Percentiles rank a stretch among this genome's conserved stretches.
Evolutionary conservation across 1,139 yeast genomes (phyloP).

Genomic region (Yueomyces sp.): DNA sequence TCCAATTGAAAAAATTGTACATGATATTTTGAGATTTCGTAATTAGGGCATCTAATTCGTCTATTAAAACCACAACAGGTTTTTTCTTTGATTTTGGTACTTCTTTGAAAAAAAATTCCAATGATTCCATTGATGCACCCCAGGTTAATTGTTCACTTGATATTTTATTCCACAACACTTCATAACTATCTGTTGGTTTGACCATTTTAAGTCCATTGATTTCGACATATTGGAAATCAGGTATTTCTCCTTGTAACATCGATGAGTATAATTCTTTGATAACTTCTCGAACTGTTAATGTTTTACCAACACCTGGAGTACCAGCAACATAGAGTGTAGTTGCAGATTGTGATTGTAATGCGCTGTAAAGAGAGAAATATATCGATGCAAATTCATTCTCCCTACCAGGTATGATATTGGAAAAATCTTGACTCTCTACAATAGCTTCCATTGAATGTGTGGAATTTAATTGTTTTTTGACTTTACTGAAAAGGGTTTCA

Average conservation of each 20-base stretch:
- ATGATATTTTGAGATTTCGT: conserved; percentile 76
- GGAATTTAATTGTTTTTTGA: conserved; percentile 22
- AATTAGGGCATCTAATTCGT: conserved; percentile 86
- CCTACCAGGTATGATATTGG: conserved; percentile 58
- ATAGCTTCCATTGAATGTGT: conserved; percentile 22
- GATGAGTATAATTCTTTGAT: conserved; percentile 48
- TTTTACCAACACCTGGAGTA: conserved; percentile 96
- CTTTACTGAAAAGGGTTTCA: conserved; percentile 24
- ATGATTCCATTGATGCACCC: conserved; percentile 44
- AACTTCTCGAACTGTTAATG: conserved; percentile 86
- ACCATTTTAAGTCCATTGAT: conserved; percentile 83
- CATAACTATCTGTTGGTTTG: conserved; percentile 80
- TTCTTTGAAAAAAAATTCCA: conserved; percentile 40
- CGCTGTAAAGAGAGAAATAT: conserved; percentile 59
- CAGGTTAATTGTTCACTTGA: conserved; percentile 52
- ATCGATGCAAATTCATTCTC: conserved; percentile 75
- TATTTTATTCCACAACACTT: conserved; percentile 64
- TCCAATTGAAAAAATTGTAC: conserved; percentile 98
- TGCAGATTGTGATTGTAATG: conserved; percentile 63
- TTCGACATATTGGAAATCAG: conserved; percentile 62
- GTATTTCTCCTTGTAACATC: conserved; percentile 34
- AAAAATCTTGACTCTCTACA: conserved; percentile 17
- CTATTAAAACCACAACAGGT: conserved; percentile 67
- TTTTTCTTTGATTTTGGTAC: conserved; percentile 22
- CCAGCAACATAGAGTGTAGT: conserved; percentile 87